Evolutionary conservation across 768 basidiomycete genomes (phyloP).

Genomic region (Mycena venus): DNA sequence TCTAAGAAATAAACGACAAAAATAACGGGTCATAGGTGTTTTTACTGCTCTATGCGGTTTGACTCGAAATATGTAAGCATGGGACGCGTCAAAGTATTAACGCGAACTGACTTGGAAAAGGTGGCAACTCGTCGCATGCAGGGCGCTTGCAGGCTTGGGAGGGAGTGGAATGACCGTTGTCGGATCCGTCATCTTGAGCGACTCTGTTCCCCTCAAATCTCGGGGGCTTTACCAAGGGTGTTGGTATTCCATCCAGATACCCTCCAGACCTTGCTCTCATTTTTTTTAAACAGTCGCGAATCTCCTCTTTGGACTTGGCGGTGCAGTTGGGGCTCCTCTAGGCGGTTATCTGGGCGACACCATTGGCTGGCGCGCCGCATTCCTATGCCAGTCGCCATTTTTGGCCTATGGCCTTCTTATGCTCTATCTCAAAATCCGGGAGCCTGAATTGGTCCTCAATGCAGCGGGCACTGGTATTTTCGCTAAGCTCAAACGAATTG

Average conservation of each 20-base stretch:
- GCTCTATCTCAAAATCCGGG: constrained; percentile 29
- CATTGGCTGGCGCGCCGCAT: constrained; percentile 76
- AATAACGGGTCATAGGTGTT: too few species aligned
- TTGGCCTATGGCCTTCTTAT: constrained; percentile 11
- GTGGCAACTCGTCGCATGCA: constrained; percentile 60
- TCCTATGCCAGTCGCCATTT: constrained; percentile 64
- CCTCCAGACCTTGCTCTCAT: background rate
- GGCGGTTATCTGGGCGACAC: constrained; percentile 72
- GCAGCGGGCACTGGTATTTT: constrained; percentile 7
- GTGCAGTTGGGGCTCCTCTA: constrained; percentile 67
- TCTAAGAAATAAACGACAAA: too few species aligned
- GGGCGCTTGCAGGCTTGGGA: constrained; percentile 78
- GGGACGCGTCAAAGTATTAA: constrained; percentile 31
- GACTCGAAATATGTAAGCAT: constrained; percentile 68
- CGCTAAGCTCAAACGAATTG: constrained; percentile 67
- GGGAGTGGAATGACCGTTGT: constrained; percentile 70
- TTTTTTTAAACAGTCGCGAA: constrained; percentile 22
- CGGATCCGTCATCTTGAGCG: constrained; percentile 69
- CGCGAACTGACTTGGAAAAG: background rate
- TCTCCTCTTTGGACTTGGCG: constrained; percentile 70
- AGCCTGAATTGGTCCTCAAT: constrained; percentile 26
- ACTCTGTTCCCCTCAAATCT: constrained; percentile 75
- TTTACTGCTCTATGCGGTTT: constrained; percentile 74
- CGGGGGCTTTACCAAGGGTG: constrained; percentile 77
- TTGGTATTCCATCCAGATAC: background rate